These are phyloP conservation scores for Penicillium occitanis DNA, from an alignment of 2,329 filamentous ascomycete genomes.

Conservation along the genomic window DNA sequence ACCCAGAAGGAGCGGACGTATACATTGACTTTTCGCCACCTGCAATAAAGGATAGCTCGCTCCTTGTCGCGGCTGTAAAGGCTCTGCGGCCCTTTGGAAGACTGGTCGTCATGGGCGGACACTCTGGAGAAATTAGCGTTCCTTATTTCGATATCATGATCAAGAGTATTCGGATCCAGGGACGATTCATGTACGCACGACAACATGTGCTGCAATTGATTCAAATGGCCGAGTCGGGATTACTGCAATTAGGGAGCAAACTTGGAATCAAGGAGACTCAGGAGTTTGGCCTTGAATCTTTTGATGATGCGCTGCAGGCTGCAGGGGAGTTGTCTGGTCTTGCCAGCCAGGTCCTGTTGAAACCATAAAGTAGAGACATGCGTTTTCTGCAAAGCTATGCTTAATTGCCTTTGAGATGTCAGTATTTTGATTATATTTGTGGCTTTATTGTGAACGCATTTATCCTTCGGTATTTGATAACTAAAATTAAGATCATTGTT, in stretches of 20 bases:
- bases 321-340: slow-evolving; percentile 8
- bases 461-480: too few relatives aligned
- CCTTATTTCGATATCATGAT: slow-evolving; percentile 24
- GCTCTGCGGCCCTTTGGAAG: slow-evolving; percentile 20
- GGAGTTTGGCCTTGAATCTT: slow-evolving; percentile 24
- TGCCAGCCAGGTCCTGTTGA: slow-evolving; percentile 12
- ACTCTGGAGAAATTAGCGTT: background rate
- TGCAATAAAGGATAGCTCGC: slow-evolving; percentile 8
- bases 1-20: slow-evolving; percentile 21
- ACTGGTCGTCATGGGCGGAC: slow-evolving; percentile 10
- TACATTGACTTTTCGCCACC: slow-evolving; percentile 25
- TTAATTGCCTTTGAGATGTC: background rate
- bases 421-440: background rate
- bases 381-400: background rate
- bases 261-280: slow-evolving; percentile 19
- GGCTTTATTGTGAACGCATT: background rate
- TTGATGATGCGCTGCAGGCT: slow-evolving; percentile 12
- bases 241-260: slow-evolving; percentile 11
- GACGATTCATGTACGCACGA: slow-evolving; percentile 24
- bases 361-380: background rate
- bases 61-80: slow-evolving; percentile 15
- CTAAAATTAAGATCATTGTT: background rate
- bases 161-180: slow-evolving; percentile 23
- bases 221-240: slow-evolving; percentile 22
- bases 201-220: slow-evolving; percentile 21